Evolutionary conservation across 2,329 filamentous ascomycete species (phyloP).

Genomic region (Didymella exigua): DNA sequence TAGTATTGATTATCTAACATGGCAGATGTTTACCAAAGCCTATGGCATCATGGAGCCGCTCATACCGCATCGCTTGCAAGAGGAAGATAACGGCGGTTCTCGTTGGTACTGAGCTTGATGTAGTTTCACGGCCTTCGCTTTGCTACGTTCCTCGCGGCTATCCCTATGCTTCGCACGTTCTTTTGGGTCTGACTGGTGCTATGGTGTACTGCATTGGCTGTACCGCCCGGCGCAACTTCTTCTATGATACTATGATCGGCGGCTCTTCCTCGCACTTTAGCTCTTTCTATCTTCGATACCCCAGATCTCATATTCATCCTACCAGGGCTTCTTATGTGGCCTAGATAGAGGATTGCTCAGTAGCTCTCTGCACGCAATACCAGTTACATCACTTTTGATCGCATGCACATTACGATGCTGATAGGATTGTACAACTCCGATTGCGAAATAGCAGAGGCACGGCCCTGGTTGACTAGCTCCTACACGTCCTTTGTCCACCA

Average conservation of each 20-base stretch:
- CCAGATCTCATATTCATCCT: constrained; percentile 4
- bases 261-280: neutral
- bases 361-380: neutral
- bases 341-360: neutral
- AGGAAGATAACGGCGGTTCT: constrained; percentile 28
- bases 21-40: constrained; percentile 75
- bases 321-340: neutral
- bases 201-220: neutral
- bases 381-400: neutral
- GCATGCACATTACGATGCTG: too few species aligned
- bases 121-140: neutral
- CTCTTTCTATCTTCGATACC: constrained; percentile 9
- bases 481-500: too few species aligned
- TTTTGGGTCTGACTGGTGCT: neutral
- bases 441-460: too few species aligned
- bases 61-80: constrained; percentile 74
- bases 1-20: constrained; percentile 82
- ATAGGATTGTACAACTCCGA: too few species aligned
- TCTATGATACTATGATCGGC: constrained; percentile 1
- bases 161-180: neutral
- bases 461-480: too few species aligned
- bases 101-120: constrained; percentile 3
- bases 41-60: constrained; percentile 80
- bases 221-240: neutral
- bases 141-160: neutral